phyloP scores from a whole-genome alignment of 108 stramenopile genomes.

The Stephanodiscus minutulus region DNA sequence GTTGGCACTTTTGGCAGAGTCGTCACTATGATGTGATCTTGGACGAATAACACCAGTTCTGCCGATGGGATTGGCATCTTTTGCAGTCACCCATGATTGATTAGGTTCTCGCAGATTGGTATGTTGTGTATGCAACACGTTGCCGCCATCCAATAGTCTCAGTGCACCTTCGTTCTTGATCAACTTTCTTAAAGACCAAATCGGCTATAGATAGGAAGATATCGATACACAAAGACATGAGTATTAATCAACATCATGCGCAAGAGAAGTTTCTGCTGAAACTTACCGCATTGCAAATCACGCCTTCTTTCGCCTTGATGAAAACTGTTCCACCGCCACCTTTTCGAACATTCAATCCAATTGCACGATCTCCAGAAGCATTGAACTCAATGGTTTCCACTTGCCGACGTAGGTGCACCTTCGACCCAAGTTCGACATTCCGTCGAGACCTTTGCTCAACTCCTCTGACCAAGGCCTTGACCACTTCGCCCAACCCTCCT shows the following conservation, averaged over 20 bases:
- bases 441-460: conserved; percentile 66
- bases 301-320: conserved; percentile 67
- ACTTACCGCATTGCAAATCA: conserved; percentile 75
- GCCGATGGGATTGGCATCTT: conserved; percentile 43
- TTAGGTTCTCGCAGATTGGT: conserved; percentile 1
- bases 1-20: conserved; percentile 12
- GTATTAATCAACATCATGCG: not conserved
- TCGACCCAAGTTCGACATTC: conserved; percentile 34
- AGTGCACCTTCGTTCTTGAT: conserved; percentile 59
- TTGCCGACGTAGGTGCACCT: conserved; percentile 65
- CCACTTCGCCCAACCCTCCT: conserved; percentile 81
- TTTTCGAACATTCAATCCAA: conserved; percentile 63
- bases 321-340: conserved; percentile 50
- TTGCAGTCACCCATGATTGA: conserved; percentile 28
- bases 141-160: conserved; percentile 41
- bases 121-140: conserved; percentile 8
- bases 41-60: conserved; percentile 38
- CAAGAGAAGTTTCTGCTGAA: not conserved
- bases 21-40: conserved; percentile 6
- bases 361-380: conserved; percentile 46
- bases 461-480: conserved; percentile 88
- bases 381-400: conserved; percentile 70
- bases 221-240: not conserved
- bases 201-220: conserved; percentile 21
- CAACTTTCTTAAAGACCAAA: conserved; percentile 72